Conservation (phyloP, 163 green algal species). For the Scenedesmus sp. region DNA sequence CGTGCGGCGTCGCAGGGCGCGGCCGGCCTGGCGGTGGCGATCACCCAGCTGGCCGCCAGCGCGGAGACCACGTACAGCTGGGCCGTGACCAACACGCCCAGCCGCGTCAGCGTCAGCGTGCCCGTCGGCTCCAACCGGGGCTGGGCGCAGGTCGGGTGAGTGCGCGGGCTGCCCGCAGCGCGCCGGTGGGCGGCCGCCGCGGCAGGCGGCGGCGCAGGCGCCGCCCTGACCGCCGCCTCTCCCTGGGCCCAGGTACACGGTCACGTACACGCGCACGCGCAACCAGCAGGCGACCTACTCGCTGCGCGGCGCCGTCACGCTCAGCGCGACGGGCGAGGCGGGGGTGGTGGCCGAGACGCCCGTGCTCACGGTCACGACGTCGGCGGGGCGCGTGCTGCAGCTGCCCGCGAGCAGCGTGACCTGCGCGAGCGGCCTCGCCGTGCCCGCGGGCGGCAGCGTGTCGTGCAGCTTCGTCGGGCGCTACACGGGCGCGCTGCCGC, state of each 20-base stretch:
- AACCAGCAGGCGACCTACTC: slow-evolving; percentile 13
- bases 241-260: slow-evolving; percentile 27
- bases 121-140: not conserved
- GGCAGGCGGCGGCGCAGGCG: not conserved
- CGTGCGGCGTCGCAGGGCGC: too few species aligned
- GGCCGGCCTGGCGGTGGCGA: too few species aligned
- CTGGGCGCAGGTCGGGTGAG: not conserved
- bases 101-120: not conserved
- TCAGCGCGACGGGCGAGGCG: not conserved
- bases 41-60: too few species aligned
- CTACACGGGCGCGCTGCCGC: not conserved
- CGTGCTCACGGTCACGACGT: not conserved
- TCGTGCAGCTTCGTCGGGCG: not conserved
- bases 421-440: slow-evolving; percentile 14
- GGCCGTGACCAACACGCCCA: not conserved
- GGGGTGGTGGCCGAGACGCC: not conserved
- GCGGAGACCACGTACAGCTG: too few species aligned
- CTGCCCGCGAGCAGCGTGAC: not conserved
- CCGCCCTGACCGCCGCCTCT: not conserved
- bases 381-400: not conserved
- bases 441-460: not conserved
- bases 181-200: not conserved
- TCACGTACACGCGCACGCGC: slow-evolving; percentile 8
- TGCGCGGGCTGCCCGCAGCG: not conserved
- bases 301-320: not conserved